Percentiles rank a stretch among this genome's conserved stretches.
Evolutionary conservation across 192 early-diverging fungal genomes (phyloP).

Genomic region (Backusella morwellensis): DNA sequence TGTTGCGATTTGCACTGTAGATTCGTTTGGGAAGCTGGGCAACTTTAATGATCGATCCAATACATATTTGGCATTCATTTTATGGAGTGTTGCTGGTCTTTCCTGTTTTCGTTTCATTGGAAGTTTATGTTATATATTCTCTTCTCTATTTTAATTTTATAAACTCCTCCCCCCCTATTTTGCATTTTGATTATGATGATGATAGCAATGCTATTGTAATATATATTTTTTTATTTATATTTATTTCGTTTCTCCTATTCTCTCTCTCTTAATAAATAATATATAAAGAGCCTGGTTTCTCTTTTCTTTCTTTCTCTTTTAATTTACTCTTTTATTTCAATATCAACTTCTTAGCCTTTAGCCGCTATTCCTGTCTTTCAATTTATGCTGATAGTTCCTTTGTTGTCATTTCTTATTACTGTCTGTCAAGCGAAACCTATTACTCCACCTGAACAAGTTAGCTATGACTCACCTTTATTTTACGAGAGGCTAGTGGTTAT

Average conservation of each 20-base stretch:
- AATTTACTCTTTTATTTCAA: background rate
- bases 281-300: background rate
- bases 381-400: background rate
- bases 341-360: background rate
- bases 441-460: background rate
- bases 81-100: conserved; percentile 73
- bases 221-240: conserved; percentile 2
- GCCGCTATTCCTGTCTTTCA: too few species aligned
- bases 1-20: conserved; percentile 55
- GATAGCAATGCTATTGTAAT: background rate
- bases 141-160: conserved; percentile 19
- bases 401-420: background rate
- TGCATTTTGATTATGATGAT: background rate
- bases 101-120: conserved; percentile 70
- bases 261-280: background rate
- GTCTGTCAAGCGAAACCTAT: background rate
- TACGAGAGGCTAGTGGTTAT: conserved; percentile 48
- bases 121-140: conserved; percentile 59
- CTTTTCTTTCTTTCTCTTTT: background rate
- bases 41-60: conserved; percentile 37
- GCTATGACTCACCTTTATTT: conserved; percentile 34
- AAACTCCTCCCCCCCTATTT: background rate
- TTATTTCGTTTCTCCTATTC: conserved; percentile 1
- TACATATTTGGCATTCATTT: conserved; percentile 61
- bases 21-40: conserved; percentile 31